Evolutionary conservation across 495 filamentous ascomycete genomes (phyloP).

Genomic region (Venustampulla echinocandica): DNA sequence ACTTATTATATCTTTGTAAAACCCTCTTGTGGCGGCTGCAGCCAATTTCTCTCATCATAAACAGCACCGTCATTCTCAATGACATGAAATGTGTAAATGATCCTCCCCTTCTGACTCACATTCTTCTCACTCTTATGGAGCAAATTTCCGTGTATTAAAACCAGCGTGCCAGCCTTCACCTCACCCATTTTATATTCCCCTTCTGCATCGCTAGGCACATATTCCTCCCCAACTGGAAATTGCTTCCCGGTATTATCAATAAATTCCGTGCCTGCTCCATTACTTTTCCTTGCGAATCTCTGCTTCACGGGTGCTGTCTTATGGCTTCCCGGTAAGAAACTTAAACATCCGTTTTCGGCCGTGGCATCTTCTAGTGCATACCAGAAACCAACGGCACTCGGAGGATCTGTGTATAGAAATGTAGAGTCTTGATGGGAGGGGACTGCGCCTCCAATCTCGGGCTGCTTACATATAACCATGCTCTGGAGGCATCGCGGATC

Average conservation of each 20-base stretch:
- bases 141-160: slow-evolving; percentile 93
- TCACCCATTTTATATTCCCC: slow-evolving; percentile 57
- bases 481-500: slow-evolving; percentile 73
- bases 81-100: slow-evolving; percentile 96
- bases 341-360: slow-evolving; percentile 74
- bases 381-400: slow-evolving; percentile 88
- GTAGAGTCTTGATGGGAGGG: slow-evolving; percentile 83
- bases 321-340: slow-evolving; percentile 75
- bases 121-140: slow-evolving; percentile 96
- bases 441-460: slow-evolving; percentile 85
- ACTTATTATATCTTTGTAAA: slow-evolving; percentile 37
- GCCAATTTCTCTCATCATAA: slow-evolving; percentile 87
- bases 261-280: slow-evolving; percentile 41
- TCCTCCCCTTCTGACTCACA: slow-evolving; percentile 69
- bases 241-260: slow-evolving; percentile 33
- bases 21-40: slow-evolving; percentile 71
- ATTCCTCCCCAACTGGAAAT: slow-evolving; percentile 37
- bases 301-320: slow-evolving; percentile 51
- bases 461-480: slow-evolving; percentile 98
- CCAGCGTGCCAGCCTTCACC: slow-evolving; percentile 79
- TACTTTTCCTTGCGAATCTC: slow-evolving; percentile 62
- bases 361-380: slow-evolving; percentile 91
- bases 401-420: slow-evolving; percentile 87
- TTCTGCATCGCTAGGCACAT: slow-evolving; percentile 24
- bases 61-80: slow-evolving; percentile 71